Evolutionary conservation across 2,329 filamentous ascomycete species (phyloP), one percentile per base, ranked within the genome.

Genomic region (Colletotrichum tamarilloi): DNA sequence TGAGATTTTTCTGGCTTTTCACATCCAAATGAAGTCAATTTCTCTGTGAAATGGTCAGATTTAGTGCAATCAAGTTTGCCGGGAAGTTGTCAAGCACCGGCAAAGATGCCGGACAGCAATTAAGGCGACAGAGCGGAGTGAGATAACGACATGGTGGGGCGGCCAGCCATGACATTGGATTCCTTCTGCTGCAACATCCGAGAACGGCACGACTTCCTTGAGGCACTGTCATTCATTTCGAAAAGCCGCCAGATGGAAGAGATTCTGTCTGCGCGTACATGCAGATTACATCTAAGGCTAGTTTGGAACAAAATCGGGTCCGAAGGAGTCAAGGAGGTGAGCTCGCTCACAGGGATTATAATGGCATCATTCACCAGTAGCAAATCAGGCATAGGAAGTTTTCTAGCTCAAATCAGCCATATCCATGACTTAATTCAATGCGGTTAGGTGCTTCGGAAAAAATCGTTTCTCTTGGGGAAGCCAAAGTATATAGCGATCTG

Each of bases 81-180:
- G 19, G 22, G 26, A 26, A 26, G 26, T 26, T 26, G 26, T 26
- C 26, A 26, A 26, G 26, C 26, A 26, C 26, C 26, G 26, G 62
- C 62, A 46, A 14, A 53, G n/a, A 24, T 59, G 62, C 67, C 67
- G 55, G 67, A 42, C n/a, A 30, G 32, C 16, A 22, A 53, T 19
- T 14, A 70, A 70, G 62, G 24, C 67, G 67, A 70, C 35, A 70
- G 67, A 66, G 67, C 62, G 67, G 67, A 60, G 67, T 30, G 53
- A 38, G 62, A 70, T 70, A 70, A 70, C 67, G 67, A 70, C 67
- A 70, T 66, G 59, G 67, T 42, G 67, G 67, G 67, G 53, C 67
- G 7, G 22, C 55, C 62, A 38, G 55, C 65, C 67, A 70, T 62
- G n/a, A 70, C 67, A 58, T 65, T 28, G 38, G 30, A 26, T 38